phyloP scores from a whole-genome alignment of 139 green algal species.

The Chlamydomonas asymmetrica region DNA sequence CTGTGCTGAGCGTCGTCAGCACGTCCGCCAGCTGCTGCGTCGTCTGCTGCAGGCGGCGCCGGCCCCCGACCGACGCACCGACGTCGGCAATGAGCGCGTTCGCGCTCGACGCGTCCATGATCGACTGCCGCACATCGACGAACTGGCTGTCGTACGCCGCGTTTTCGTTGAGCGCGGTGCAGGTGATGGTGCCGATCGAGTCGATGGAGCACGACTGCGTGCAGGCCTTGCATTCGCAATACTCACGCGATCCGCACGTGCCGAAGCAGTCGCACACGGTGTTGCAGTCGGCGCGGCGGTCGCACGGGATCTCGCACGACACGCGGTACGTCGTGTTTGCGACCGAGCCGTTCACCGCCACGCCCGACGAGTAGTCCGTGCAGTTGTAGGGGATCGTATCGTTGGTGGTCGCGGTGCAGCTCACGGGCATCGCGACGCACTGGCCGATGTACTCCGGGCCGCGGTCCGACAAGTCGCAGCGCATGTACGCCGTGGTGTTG shows the following conservation, averaged over 20 bases:
- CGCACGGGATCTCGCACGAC: constrained; percentile 50
- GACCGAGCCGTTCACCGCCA: constrained; percentile 18
- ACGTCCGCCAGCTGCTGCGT: constrained; percentile 21
- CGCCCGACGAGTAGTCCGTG: constrained; percentile 11
- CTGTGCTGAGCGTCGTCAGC: constrained; percentile 12
- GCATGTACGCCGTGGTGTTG: constrained; percentile 55
- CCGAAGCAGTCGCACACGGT: constrained; percentile 55
- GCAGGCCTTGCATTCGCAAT: constrained; percentile 58
- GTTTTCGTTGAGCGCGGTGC: constrained; percentile 15
- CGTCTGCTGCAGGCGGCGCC: constrained; percentile 13
- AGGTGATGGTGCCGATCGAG: constrained; percentile 11
- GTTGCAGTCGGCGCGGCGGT: constrained; percentile 50
- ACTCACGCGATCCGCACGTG: constrained; percentile 25
- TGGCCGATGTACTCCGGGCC: constrained; percentile 56
- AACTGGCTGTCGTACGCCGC: constrained; percentile 43
- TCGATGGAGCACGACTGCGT: constrained; percentile 8
- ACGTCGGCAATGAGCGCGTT: neutral
- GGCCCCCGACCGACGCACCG: neutral
- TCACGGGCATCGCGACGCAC: constrained; percentile 42
- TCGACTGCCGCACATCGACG: constrained; percentile 26
- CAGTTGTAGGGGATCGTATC: constrained; percentile 51
- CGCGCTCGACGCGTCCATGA: constrained; percentile 1
- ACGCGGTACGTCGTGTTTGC: constrained; percentile 28
- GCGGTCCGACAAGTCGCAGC: constrained; percentile 47
- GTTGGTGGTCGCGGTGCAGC: constrained; percentile 31